phyloP scores from a whole-genome alignment of 495 filamentous ascomycete species.

The Amniculicola lignicola region DNA sequence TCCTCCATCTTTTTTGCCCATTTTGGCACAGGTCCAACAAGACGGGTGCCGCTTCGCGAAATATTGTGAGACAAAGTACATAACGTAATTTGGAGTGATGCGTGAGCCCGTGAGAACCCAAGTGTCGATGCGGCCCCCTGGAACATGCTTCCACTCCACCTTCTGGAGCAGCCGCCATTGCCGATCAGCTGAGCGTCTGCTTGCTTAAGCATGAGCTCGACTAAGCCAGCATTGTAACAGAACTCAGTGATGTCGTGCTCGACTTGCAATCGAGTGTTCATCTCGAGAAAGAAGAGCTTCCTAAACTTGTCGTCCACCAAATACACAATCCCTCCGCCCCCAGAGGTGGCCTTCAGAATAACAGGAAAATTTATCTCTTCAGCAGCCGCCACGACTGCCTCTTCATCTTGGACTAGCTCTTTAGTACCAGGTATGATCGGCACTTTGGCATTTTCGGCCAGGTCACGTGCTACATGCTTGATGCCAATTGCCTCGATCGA shows the following conservation, averaged over 20 bases:
- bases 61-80: conserved; percentile 54
- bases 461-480: conserved; percentile 55
- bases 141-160: conserved; percentile 50
- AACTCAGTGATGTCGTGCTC: conserved; percentile 65
- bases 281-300: conserved; percentile 64
- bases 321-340: conserved; percentile 61
- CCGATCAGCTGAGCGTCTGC: conserved; percentile 48
- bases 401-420: conserved; percentile 45
- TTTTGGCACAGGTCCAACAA: conserved; percentile 54
- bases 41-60: conserved; percentile 54
- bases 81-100: conserved; percentile 55
- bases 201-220: conserved; percentile 54
- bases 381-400: conserved; percentile 47
- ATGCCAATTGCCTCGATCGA: conserved; percentile 55
- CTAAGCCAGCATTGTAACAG: conserved; percentile 58
- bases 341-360: conserved; percentile 58
- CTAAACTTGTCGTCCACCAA: conserved; percentile 58
- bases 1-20: conserved; percentile 58
- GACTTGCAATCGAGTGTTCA: conserved; percentile 67
- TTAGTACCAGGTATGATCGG: conserved; percentile 54
- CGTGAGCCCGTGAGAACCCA: conserved; percentile 57
- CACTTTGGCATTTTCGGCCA: conserved; percentile 51
- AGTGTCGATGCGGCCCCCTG: conserved; percentile 56
- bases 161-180: conserved; percentile 52
- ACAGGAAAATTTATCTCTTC: conserved; percentile 52